These are phyloP conservation scores for Fragosphaeria purpurea DNA, from an alignment of 2,329 filamentous ascomycete species.

Conservation along the genomic window DNA sequence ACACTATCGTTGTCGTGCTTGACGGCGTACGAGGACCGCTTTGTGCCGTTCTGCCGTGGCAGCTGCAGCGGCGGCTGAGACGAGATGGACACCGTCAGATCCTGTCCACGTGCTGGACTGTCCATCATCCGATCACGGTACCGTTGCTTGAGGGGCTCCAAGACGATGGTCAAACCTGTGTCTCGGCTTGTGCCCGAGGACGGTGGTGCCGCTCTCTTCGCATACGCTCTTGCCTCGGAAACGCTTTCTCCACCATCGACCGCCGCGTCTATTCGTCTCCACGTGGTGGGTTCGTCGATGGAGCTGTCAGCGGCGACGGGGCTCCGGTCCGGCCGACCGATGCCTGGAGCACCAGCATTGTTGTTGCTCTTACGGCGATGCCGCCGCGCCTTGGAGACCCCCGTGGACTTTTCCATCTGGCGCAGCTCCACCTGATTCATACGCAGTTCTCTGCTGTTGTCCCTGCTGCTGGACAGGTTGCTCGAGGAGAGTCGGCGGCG, in stretches of 20 bases:
- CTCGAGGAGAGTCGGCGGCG: neutral
- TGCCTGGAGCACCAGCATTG: too few species aligned
- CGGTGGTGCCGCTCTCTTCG: too few species aligned
- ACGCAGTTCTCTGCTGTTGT: neutral
- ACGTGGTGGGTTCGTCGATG: too few species aligned
- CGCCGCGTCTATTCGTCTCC: too few species aligned
- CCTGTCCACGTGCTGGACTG: neutral
- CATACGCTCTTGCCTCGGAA: too few species aligned
- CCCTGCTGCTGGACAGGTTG: neutral
- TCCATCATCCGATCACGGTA: constrained; percentile 6
- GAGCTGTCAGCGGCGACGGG: neutral
- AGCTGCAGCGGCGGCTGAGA: neutral
- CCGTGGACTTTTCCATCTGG: neutral
- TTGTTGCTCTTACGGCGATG: too few species aligned
- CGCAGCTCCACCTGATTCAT: constrained; percentile 2
- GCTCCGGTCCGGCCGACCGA: neutral
- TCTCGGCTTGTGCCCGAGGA: too few species aligned
- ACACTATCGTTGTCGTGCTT: constrained; percentile 2
- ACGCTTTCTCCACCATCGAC: too few species aligned
- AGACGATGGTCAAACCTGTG: too few species aligned
- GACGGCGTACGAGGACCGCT: neutral
- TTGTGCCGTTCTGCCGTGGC: neutral
- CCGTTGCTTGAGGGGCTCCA: neutral
- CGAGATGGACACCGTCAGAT: neutral
- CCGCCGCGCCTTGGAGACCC: too few species aligned